Evolutionary conservation across 78 protist genomes (phyloP).

Genomic region (Dictyostelium discoideum): DNA sequence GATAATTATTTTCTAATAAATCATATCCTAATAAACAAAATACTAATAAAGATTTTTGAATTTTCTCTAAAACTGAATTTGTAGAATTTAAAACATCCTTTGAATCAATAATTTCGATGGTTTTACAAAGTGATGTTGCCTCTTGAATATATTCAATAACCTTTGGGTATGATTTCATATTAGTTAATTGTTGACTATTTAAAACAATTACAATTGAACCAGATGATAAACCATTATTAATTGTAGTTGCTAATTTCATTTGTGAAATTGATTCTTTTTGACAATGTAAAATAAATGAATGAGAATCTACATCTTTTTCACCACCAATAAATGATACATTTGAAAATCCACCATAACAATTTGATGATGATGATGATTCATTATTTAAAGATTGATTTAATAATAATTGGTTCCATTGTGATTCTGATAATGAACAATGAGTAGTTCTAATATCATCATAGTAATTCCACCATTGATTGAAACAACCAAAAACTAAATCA

Average conservation of each 20-base stretch:
- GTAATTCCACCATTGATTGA: slow-evolving; percentile 64
- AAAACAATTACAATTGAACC: not conserved
- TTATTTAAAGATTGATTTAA: not conserved
- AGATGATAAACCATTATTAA: not conserved
- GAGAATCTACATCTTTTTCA: not conserved
- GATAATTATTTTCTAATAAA: not conserved
- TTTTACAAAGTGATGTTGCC: not conserved
- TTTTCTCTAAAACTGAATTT: not conserved
- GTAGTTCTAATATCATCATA: not conserved
- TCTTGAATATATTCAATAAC: not conserved
- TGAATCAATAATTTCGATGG: not conserved
- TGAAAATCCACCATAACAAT: not conserved
- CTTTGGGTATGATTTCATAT: not conserved
- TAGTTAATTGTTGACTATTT: not conserved
- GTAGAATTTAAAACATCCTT: not conserved
- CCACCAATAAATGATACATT: not conserved
- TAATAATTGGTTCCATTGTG: slow-evolving; percentile 20
- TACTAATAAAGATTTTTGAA: not conserved
- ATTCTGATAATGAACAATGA: slow-evolving; percentile 11
- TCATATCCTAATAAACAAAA: slow-evolving; percentile 28
- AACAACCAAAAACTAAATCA: slow-evolving; percentile 67
- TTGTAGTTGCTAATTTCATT: not conserved
- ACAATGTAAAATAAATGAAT: slow-evolving; percentile 26
- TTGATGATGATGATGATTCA: not conserved
- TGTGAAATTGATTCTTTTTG: slow-evolving; percentile 28